Conservation (phyloP, 495 filamentous ascomycete species). For the Aspergillus avenaceus region DNA sequence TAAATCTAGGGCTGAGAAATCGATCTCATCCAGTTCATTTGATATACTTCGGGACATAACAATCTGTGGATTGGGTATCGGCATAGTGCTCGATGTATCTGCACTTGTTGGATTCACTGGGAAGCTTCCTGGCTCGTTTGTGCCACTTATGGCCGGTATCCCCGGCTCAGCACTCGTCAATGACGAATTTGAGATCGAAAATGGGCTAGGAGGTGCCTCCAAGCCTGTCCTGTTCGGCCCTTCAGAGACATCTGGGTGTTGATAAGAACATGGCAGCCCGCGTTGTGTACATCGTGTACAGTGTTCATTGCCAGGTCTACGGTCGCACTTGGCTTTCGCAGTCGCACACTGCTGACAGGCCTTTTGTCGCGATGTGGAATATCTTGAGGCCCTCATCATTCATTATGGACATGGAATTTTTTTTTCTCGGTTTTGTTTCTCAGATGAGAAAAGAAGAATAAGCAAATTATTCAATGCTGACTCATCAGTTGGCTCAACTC, state of each 20-base stretch:
- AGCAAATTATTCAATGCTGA: too few relatives aligned
- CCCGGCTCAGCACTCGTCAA: not conserved
- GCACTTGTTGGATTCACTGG: not conserved
- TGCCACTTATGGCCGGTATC: not conserved
- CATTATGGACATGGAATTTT: too few relatives aligned
- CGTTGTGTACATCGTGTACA: conserved; percentile 32
- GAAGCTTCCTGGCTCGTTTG: not conserved
- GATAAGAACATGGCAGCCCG: conserved; percentile 15
- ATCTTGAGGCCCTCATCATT: conserved; percentile 34
- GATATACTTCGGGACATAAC: not conserved
- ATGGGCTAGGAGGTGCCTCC: not conserved
- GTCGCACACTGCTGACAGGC: conserved; percentile 38
- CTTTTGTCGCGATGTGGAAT: conserved; percentile 39
- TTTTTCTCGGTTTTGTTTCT: too few relatives aligned
- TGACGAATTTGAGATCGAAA: not conserved
- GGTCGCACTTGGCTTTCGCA: conserved; percentile 42
- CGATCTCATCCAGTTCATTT: conserved; percentile 3
- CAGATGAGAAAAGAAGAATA: too few relatives aligned
- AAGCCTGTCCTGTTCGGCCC: not conserved
- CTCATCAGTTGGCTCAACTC: too few relatives aligned
- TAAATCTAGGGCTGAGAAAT: conserved; percentile 28
- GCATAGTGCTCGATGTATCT: not conserved
- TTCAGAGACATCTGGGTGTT: not conserved
- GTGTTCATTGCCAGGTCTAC: conserved; percentile 16
- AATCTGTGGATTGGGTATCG: not conserved